These are phyloP conservation scores for Volutella citrinella DNA, from an alignment of 2,329 filamentous ascomycete genomes.

Conservation along the genomic window DNA sequence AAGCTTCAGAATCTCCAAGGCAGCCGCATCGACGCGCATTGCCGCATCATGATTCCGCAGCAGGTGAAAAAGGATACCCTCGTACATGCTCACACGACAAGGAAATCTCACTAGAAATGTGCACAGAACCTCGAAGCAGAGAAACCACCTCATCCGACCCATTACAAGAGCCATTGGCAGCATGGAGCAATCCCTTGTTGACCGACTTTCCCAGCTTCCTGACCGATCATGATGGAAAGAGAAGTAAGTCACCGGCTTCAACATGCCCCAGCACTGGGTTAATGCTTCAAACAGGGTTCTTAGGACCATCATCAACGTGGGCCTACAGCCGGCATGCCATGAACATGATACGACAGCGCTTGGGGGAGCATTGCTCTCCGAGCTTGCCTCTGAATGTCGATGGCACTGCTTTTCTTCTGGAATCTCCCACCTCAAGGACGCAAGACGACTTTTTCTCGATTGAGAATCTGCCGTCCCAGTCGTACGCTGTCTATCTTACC, in stretches of 20 bases:
- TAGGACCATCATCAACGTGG: constrained; percentile 10
- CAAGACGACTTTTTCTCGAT: too few species aligned
- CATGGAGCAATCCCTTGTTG: background rate
- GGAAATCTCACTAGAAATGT: too few species aligned
- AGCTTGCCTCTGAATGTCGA: constrained; percentile 6
- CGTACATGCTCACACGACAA: too few species aligned
- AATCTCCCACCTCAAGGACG: background rate
- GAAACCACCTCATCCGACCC: too few species aligned
- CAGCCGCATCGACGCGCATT: too few species aligned
- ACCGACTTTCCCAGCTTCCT: background rate
- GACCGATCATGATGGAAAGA: background rate
- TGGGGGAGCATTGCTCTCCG: constrained; percentile 2
- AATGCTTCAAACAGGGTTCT: constrained; percentile 1
- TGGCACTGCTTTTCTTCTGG: constrained; percentile 5
- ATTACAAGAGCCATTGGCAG: background rate
- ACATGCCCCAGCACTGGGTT: background rate
- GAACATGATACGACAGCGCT: constrained; percentile 4
- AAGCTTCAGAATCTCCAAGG: too few species aligned
- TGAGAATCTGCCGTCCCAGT: too few species aligned
- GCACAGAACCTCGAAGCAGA: too few species aligned
- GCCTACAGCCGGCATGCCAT: constrained; percentile 11
- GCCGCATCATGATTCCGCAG: too few species aligned
- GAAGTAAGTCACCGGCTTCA: too few species aligned
- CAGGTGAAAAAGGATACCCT: too few species aligned
- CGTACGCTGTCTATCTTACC: too few species aligned